Evolutionary conservation across 2,329 filamentous ascomycete genomes (phyloP).

Genomic region (Parastagonospora nodorum): DNA sequence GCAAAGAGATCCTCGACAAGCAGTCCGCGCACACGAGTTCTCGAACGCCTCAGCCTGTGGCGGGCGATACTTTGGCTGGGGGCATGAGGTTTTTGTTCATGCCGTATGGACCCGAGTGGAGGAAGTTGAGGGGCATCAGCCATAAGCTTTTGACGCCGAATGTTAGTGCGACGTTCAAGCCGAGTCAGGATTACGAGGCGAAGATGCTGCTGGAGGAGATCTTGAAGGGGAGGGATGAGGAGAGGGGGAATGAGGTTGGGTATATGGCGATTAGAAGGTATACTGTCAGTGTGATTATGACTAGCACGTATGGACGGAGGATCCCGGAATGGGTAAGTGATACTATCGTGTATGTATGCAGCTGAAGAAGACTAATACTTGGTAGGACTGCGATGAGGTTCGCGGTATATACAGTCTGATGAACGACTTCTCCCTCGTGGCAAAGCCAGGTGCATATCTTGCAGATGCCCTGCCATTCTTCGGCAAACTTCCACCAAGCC

Average conservation of each 20-base stretch:
- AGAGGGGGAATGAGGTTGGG: constrained; percentile 23
- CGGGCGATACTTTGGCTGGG: constrained; percentile 46
- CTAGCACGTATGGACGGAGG: constrained; percentile 41
- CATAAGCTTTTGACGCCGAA: constrained; percentile 46
- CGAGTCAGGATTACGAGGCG: constrained; percentile 53
- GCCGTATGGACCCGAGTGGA: constrained; percentile 50
- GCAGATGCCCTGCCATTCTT: constrained; percentile 39
- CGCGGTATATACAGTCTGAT: constrained; percentile 41
- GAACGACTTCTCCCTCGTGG: constrained; percentile 39
- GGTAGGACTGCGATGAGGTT: constrained; percentile 39
- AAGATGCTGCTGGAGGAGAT: constrained; percentile 53
- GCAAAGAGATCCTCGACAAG: constrained; percentile 53
- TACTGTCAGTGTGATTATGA: constrained; percentile 44
- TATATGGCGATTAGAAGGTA: constrained; percentile 39
- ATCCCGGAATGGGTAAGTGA: constrained; percentile 38
- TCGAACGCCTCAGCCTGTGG: constrained; percentile 47
- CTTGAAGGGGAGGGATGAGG: constrained; percentile 32
- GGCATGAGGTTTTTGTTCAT: constrained; percentile 50
- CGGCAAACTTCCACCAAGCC: constrained; percentile 26
- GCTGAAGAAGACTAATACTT: background rate
- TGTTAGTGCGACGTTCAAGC: constrained; percentile 48
- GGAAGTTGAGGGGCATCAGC: constrained; percentile 46
- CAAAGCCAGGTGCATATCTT: constrained; percentile 36
- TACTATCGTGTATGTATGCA: too few relatives aligned
- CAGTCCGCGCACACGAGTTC: constrained; percentile 44